phyloP scores from a whole-genome alignment of 1,284 basidiomycete species.

The Meira nashicola region DNA sequence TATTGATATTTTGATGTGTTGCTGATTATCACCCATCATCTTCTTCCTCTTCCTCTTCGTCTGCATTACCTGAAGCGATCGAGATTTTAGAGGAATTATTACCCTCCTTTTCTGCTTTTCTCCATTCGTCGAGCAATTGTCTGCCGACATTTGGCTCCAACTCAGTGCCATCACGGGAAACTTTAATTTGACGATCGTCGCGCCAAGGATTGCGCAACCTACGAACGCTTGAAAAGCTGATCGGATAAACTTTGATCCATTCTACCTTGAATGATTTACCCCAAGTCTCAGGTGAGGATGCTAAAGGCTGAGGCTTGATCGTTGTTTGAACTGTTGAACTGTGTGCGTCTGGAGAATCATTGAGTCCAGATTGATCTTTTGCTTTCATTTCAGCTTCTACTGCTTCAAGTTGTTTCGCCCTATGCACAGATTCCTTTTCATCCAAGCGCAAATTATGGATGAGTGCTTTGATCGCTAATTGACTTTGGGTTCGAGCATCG shows the following conservation, averaged over 20 bases:
- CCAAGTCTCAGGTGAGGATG: constrained; percentile 55
- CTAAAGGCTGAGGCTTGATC: background rate
- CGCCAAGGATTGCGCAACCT: constrained; percentile 90
- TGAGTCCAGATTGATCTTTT: background rate
- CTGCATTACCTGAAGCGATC: background rate
- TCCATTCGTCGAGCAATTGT: constrained; percentile 72
- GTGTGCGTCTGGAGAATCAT: background rate
- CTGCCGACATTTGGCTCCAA: constrained; percentile 76
- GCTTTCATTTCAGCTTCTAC: background rate
- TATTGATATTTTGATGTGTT: background rate
- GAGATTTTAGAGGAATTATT: background rate
- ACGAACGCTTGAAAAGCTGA: constrained; percentile 73
- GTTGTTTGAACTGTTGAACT: background rate
- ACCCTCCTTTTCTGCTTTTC: constrained; percentile 28
- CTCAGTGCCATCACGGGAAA: constrained; percentile 83
- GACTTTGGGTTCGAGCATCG: constrained; percentile 38
- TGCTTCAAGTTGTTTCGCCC: constrained; percentile 30
- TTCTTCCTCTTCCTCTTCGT: constrained; percentile 1
- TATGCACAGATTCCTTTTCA: constrained; percentile 29
- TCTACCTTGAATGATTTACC: constrained; percentile 75
- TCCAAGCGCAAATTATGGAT: constrained; percentile 47
- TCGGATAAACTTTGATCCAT: constrained; percentile 70
- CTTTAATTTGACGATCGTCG: constrained; percentile 78
- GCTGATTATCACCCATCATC: background rate
- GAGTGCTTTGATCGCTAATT: constrained; percentile 52